phyloP scores from a whole-genome alignment of 2,329 filamentous ascomycete genomes.

The Fusarium sp. region DNA sequence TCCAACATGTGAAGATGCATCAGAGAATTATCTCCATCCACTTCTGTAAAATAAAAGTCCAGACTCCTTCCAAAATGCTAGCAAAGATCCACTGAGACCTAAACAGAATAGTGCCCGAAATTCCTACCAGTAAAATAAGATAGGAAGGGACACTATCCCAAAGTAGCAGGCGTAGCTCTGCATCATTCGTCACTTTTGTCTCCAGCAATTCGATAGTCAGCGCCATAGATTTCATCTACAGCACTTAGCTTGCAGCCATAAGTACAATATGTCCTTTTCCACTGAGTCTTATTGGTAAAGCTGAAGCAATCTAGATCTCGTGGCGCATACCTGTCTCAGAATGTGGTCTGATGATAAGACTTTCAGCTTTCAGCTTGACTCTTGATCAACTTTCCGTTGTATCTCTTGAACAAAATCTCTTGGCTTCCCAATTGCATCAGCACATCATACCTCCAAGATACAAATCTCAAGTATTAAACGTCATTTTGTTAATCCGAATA shows the following conservation, averaged over 20 bases:
- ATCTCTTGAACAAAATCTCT: fast-evolving
- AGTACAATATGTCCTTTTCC: not conserved
- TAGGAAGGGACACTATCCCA: not conserved
- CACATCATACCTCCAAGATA: fast-evolving
- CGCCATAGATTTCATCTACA: not conserved
- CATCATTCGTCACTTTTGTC: not conserved
- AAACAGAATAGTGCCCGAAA: fast-evolving
- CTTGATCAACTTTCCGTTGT: not conserved
- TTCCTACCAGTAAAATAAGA: not conserved
- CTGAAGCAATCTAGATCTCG: fast-evolving
- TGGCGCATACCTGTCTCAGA: not conserved
- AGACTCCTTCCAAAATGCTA: not conserved
- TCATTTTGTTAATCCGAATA: fast-evolving
- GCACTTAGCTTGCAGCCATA: not conserved
- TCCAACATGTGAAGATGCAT: not conserved
- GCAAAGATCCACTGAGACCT: not conserved
- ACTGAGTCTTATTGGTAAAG: not conserved
- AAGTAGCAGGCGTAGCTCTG: not conserved
- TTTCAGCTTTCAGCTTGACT: not conserved
- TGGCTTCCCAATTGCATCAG: not conserved
- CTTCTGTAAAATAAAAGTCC: not conserved
- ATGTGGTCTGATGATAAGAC: not conserved
- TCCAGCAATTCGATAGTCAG: not conserved
- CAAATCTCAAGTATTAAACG: not conserved
- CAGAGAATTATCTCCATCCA: fast-evolving